These are phyloP conservation scores for Anthracocystis setariae DNA, from an alignment of 1,284 basidiomycete genomes.

Conservation along the genomic window DNA sequence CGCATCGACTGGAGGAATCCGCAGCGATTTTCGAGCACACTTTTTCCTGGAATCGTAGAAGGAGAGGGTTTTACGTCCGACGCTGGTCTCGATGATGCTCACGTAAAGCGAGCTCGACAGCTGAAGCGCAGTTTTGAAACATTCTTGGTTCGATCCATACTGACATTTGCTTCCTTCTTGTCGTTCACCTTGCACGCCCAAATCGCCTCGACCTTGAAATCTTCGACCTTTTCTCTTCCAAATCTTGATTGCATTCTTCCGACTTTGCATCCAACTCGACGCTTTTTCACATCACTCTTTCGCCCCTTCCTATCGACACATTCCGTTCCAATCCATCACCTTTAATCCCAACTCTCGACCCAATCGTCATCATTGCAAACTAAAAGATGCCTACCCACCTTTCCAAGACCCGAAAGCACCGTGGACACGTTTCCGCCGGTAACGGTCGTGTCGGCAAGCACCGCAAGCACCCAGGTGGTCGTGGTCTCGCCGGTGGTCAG, in stretches of 20 bases:
- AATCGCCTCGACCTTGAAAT: not conserved
- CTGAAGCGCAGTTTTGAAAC: not conserved
- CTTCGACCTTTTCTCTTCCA: not conserved
- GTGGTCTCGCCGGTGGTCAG: constrained; percentile 99
- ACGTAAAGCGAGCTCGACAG: constrained; percentile 2
- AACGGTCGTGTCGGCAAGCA: constrained; percentile 99
- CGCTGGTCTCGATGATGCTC: not conserved
- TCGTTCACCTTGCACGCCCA: not conserved
- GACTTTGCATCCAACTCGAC: not conserved
- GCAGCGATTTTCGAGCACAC: not conserved
- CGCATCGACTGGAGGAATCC: not conserved
- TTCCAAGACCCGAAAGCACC: constrained; percentile 95
- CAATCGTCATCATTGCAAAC: not conserved
- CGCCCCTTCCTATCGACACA: not conserved
- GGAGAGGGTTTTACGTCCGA: not conserved
- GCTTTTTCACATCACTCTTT: constrained; percentile 1
- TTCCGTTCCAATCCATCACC: not conserved
- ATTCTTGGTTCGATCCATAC: constrained; percentile 4
- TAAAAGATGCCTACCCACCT: constrained; percentile 86
- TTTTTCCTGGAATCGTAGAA: not conserved
- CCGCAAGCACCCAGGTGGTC: constrained; percentile 99
- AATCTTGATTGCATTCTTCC: not conserved
- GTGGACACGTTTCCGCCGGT: constrained; percentile 82
- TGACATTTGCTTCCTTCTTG: constrained; percentile 17
- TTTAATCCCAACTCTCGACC: too few species aligned